Evolutionary conservation across 2,329 filamentous ascomycete species (phyloP).

Genomic region (Microcyclosporella mali): DNA sequence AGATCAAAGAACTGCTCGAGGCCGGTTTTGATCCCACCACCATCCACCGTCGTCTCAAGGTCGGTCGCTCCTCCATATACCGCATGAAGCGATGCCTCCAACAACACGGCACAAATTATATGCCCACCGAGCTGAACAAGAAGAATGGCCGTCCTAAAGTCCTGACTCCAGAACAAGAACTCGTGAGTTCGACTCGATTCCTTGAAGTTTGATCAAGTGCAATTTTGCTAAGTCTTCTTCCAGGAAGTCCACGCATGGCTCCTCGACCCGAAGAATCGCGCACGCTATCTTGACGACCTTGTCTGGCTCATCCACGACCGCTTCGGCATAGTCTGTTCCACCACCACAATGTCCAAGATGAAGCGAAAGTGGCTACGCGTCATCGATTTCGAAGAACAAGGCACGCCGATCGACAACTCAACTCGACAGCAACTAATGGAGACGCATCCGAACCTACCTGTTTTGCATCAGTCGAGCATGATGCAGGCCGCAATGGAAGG

Average conservation of each 20-base stretch:
- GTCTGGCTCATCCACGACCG: conserved; percentile 32
- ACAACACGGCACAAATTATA: conserved; percentile 30
- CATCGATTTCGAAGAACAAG: conserved; percentile 29
- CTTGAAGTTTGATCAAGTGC: background rate
- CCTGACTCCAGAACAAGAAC: conserved; percentile 28
- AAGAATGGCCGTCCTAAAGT: conserved; percentile 32
- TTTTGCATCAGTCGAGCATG: conserved; percentile 14
- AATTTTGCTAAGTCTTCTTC: background rate
- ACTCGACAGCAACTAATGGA: conserved; percentile 21
- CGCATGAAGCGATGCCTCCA: conserved; percentile 32
- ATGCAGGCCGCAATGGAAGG: conserved; percentile 1
- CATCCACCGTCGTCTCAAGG: conserved; percentile 30
- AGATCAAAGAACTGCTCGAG: conserved; percentile 31
- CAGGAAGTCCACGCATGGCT: conserved; percentile 31
- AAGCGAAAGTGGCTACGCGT: conserved; percentile 31
- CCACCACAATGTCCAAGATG: conserved; percentile 32
- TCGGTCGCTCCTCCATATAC: conserved; percentile 29
- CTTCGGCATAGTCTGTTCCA: conserved; percentile 30
- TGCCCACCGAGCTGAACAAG: conserved; percentile 30
- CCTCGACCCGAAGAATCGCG: conserved; percentile 27
- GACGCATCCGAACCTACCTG: conserved; percentile 25
- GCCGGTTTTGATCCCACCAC: conserved; percentile 31
- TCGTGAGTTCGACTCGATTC: conserved; percentile 19
- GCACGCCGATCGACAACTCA: conserved; percentile 24
- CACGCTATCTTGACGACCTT: conserved; percentile 29